Evolutionary conservation across 225 moss, liverwort and hornwort genomes (phyloP).

Genomic region (Marchantia paleacea): DNA sequence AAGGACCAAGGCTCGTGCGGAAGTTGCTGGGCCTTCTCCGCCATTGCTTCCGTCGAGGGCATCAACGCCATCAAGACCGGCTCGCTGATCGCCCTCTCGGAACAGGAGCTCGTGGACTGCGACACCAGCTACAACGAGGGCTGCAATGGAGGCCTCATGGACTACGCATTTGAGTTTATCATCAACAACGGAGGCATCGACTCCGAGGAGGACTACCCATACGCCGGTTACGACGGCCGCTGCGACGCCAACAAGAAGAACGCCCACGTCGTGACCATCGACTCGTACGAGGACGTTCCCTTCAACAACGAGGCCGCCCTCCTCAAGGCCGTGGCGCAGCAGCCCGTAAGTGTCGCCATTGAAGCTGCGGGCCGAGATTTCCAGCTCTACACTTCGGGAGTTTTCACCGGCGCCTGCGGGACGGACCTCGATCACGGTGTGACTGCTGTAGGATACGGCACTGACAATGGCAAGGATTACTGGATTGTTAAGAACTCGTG

Average conservation of each 20-base stretch:
- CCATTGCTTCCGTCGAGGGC: constrained; percentile 58
- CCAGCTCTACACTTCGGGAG: constrained; percentile 59
- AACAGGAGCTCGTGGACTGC: constrained; percentile 74
- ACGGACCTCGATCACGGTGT: constrained; percentile 65
- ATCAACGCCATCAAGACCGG: constrained; percentile 49
- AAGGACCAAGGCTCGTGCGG: constrained; percentile 71
- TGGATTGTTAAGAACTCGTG: constrained; percentile 84
- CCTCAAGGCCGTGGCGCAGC: constrained; percentile 43
- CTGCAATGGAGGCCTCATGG: constrained; percentile 71
- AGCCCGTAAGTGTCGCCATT: constrained; percentile 58
- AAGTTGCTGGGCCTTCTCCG: constrained; percentile 82
- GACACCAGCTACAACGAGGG: constrained; percentile 54
- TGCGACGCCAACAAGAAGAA: constrained; percentile 63
- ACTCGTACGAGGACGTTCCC: constrained; percentile 50
- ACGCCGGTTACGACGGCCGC: constrained; percentile 57
- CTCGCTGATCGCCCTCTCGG: constrained; percentile 45
- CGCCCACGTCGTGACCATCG: constrained; percentile 68
- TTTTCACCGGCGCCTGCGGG: constrained; percentile 65
- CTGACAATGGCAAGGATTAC: constrained; percentile 47
- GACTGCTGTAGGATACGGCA: constrained; percentile 53
- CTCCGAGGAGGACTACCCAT: constrained; percentile 60
- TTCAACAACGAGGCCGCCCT: constrained; percentile 43
- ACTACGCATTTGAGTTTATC: constrained; percentile 55
- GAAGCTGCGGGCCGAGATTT: constrained; percentile 59
- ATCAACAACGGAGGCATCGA: constrained; percentile 60